Evolutionary conservation across 2,329 filamentous ascomycete species (phyloP).

Genomic region (Exophiala viscosa): DNA sequence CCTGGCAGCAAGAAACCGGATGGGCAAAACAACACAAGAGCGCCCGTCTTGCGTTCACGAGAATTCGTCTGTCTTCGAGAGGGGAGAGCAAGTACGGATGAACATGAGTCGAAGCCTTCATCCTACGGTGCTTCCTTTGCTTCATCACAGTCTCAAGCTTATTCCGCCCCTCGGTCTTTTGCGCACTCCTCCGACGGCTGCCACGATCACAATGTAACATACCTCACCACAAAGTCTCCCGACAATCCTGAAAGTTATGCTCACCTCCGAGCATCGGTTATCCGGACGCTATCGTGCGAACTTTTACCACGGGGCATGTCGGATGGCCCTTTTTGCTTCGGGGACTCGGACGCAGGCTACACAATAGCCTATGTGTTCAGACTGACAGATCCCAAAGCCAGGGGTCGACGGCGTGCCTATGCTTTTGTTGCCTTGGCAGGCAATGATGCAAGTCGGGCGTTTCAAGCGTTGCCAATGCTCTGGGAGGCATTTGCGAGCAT

Average conservation of each 20-base stretch:
- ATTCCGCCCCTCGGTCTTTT: slow-evolving; percentile 30
- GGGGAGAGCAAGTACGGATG: slow-evolving; percentile 20
- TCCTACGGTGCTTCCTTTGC: slow-evolving; percentile 27
- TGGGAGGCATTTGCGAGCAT: slow-evolving; percentile 55
- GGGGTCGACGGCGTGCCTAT: slow-evolving; percentile 55
- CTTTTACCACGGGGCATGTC: slow-evolving; percentile 54
- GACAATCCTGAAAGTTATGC: slow-evolving; percentile 53
- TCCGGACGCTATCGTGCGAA: slow-evolving; percentile 57
- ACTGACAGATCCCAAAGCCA: slow-evolving; percentile 55
- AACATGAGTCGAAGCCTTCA: slow-evolving; percentile 36
- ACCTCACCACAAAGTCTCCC: slow-evolving; percentile 56
- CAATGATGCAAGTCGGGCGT: slow-evolving; percentile 47
- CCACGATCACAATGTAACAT: slow-evolving; percentile 56
- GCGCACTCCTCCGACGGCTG: slow-evolving; percentile 28
- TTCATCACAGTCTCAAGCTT: slow-evolving; percentile 35
- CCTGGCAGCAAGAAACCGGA: slow-evolving; percentile 50
- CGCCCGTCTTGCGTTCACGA: slow-evolving; percentile 54
- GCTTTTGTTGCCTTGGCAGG: slow-evolving; percentile 56
- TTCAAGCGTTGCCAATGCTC: slow-evolving; percentile 46
- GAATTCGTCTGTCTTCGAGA: slow-evolving; percentile 51
- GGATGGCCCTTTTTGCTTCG: slow-evolving; percentile 57
- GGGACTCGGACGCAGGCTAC: slow-evolving; percentile 54
- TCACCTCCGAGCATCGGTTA: slow-evolving; percentile 54
- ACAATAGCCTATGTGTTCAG: slow-evolving; percentile 60
- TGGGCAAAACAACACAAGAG: slow-evolving; percentile 45